These are phyloP conservation scores for Linum tenue DNA, from an alignment of 345 rosid genomes.

Conservation along the genomic window DNA sequence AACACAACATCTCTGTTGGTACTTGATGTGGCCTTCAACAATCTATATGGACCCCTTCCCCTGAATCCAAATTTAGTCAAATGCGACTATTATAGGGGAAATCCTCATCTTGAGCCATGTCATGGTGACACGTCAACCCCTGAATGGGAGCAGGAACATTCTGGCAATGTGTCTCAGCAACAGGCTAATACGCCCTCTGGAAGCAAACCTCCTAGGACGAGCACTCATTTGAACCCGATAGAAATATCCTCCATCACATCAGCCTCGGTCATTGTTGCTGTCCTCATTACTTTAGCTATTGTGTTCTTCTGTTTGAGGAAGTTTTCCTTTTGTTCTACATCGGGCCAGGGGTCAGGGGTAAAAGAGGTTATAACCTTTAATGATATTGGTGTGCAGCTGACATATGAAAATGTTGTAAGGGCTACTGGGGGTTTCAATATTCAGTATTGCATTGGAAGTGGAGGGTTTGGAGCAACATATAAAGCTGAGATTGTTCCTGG, in stretches of 20 bases:
- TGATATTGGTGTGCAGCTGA: conserved; percentile 31
- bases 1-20: conserved; percentile 30
- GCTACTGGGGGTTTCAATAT: conserved; percentile 41
- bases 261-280: conserved; percentile 24
- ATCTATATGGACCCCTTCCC: conserved; percentile 42
- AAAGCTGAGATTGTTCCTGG: conserved; percentile 42
- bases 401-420: conserved; percentile 42
- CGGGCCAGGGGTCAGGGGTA: conserved; percentile 26
- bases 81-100: conserved; percentile 33
- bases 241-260: conserved; percentile 36
- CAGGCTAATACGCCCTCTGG: conserved; percentile 22
- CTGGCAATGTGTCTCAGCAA: conserved; percentile 29
- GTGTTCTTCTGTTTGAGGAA: conserved; percentile 32
- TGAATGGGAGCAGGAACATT: conserved; percentile 27
- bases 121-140: conserved; percentile 17
- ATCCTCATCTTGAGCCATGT: conserved; percentile 34
- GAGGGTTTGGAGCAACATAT: conserved; percentile 50
- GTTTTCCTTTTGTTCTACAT: conserved; percentile 23
- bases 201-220: conserved; percentile 13
- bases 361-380: conserved; percentile 38
- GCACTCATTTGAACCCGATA: conserved; percentile 24
- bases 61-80: conserved; percentile 17
- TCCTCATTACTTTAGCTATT: conserved; percentile 26
- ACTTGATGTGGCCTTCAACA: conserved; percentile 45
- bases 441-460: conserved; percentile 44